Base-by-base conservation (phyloP, 129 eudicot genomes). In the Cynara cardunculus region DNA sequence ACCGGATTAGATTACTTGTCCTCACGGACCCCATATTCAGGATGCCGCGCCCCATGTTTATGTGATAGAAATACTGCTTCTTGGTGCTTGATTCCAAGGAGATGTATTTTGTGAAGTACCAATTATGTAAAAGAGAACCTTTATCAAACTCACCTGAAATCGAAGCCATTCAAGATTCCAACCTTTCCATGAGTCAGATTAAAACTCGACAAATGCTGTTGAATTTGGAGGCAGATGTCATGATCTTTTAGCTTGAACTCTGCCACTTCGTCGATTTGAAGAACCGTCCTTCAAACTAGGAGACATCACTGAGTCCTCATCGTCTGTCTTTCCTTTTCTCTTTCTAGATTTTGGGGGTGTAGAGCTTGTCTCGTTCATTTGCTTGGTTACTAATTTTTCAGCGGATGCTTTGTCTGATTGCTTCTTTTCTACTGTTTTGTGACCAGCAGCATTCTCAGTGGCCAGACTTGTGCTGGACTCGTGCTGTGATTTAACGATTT, bases 181-280 rank as follows among this genome's bases (percentile, higher is more conserved):
- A 44, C 76, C 25, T 31, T 69, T 46, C 5, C 37, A 56, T 8
- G 30, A 78, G 5, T 61, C 69, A 27, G 75, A 78, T 78, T 49
- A 53, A 46, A 61, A 81, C 75, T 71, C 73, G 31, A 37, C 30
- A 44, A 68, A 39, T 35, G 71, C 26, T 12, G 53, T 80, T 75
- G 66, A 21, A 75, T 67, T 74, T 24, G 46, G 30, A 2, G 64
- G 30, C 41, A 80, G 30, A 64, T 53, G 61, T 83, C 76, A 84
- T n/a, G 21, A 35, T 28, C 28, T 85, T 81, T 74, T 82, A 28
- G 84, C 83, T 79, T 85, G 87, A 24, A 83, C 79, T 72, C 91
- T 81, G 32, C 88, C 83, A 74, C 87, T 89, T 83, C 80, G 80
- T 6, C 87, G 80, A 61, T 59, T 81, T 41, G 85, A 76, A 19